phyloP scores from a whole-genome alignment of 164 flowering plant genomes.

The Annona squamosa region DNA sequence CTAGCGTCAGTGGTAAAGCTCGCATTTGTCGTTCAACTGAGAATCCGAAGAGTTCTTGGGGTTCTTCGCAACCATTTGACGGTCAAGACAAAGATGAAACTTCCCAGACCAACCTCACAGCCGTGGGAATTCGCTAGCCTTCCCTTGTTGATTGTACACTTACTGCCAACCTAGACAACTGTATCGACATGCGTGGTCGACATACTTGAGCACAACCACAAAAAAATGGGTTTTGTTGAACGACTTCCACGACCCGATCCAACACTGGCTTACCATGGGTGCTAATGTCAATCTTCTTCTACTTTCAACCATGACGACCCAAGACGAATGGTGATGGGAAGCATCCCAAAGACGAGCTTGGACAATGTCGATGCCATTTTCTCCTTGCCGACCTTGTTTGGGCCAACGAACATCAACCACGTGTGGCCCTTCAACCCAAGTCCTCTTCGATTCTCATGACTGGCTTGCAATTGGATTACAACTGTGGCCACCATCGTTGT shows the following conservation, averaged over 20 bases:
- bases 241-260: constrained; percentile 73
- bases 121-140: constrained; percentile 75
- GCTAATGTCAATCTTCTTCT: constrained; percentile 23
- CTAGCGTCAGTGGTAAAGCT: constrained; percentile 75
- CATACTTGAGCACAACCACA: constrained; percentile 65
- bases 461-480: constrained; percentile 51
- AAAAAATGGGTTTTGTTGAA: constrained; percentile 72
- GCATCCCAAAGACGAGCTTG: constrained; percentile 42
- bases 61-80: constrained; percentile 48
- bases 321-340: constrained; percentile 46
- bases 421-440: constrained; percentile 52
- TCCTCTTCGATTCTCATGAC: constrained; percentile 43
- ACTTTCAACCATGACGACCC: constrained; percentile 40
- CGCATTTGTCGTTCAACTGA: constrained; percentile 38
- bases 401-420: constrained; percentile 80
- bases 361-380: constrained; percentile 81
- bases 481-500: constrained; percentile 63
- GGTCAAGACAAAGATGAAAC: constrained; percentile 69
- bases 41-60: constrained; percentile 15
- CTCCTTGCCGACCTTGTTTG: constrained; percentile 76
- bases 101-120: constrained; percentile 76
- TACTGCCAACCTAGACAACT: constrained; percentile 58
- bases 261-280: constrained; percentile 75
- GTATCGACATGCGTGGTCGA: constrained; percentile 55
- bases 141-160: constrained; percentile 76